Percentiles rank a stretch among this genome's conserved stretches.
Conservation (phyloP, 768 basidiomycete species). For the Boletus rubropictus region DNA sequence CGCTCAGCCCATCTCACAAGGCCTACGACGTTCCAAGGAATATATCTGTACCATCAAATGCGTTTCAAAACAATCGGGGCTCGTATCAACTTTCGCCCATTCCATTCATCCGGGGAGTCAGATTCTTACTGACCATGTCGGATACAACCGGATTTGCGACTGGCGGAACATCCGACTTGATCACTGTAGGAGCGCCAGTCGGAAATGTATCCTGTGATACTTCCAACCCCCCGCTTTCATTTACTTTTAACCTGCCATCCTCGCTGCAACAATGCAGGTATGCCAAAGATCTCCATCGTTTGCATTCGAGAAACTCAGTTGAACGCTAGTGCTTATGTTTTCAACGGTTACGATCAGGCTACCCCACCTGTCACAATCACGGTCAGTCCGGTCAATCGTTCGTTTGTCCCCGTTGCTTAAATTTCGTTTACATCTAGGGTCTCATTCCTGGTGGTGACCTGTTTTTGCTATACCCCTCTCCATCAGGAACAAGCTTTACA, state of each 20-base stretch:
- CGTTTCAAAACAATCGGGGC: slow-evolving; percentile 50
- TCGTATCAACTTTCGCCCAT: slow-evolving; percentile 44
- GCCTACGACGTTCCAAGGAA: slow-evolving; percentile 49
- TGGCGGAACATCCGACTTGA: slow-evolving; percentile 50
- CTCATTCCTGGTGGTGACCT: slow-evolving; percentile 58
- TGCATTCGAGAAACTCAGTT: slow-evolving; percentile 3
- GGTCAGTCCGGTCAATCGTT: slow-evolving; percentile 31
- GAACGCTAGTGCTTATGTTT: slow-evolving; percentile 38
- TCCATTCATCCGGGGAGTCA: slow-evolving; percentile 33
- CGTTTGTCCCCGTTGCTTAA: background rate
- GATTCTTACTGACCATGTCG: slow-evolving; percentile 60
- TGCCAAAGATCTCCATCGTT: slow-evolving; percentile 9
- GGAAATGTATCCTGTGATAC: slow-evolving; percentile 45
- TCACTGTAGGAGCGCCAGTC: slow-evolving; percentile 44
- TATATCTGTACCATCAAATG: slow-evolving; percentile 48
- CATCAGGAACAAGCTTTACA: slow-evolving; percentile 32
- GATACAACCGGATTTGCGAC: slow-evolving; percentile 64
- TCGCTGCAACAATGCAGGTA: slow-evolving; percentile 61
- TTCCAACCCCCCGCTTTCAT: slow-evolving; percentile 38
- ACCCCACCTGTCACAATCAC: slow-evolving; percentile 49
- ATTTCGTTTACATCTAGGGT: slow-evolving; percentile 34
- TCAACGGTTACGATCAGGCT: slow-evolving; percentile 42
- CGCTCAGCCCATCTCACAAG: slow-evolving; percentile 30
- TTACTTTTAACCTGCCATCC: slow-evolving; percentile 45
- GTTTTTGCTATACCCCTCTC: slow-evolving; percentile 40